Evolutionary conservation across 2,329 filamentous ascomycete species (phyloP).

Genomic region (Nemania diffusa): DNA sequence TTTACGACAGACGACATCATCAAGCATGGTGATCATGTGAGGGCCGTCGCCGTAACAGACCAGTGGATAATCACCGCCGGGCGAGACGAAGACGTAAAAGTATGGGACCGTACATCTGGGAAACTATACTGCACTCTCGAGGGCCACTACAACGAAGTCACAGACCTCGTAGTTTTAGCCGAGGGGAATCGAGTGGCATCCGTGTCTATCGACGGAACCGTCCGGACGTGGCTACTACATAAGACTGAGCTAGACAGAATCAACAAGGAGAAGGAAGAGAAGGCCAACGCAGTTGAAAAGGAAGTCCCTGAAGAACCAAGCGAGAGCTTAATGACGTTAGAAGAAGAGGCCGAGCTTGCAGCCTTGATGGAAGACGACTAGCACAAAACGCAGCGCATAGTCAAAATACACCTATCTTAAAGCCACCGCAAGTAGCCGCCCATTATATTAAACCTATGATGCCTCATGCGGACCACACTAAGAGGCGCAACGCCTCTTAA

Average conservation of each 20-base stretch:
- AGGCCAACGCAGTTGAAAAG: slow-evolving; percentile 61
- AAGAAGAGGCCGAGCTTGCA: slow-evolving; percentile 92
- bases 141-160: slow-evolving; percentile 95
- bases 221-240: slow-evolving; percentile 83
- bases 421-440: background rate
- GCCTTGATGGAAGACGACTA: slow-evolving; percentile 81
- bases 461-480: background rate
- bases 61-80: slow-evolving; percentile 88
- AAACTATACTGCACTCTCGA: slow-evolving; percentile 77
- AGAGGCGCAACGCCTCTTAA: background rate
- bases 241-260: slow-evolving; percentile 65
- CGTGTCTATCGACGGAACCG: slow-evolving; percentile 88
- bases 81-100: slow-evolving; percentile 87
- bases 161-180: slow-evolving; percentile 74
- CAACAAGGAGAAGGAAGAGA: slow-evolving; percentile 61
- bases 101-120: slow-evolving; percentile 83
- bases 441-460: background rate
- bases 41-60: slow-evolving; percentile 79
- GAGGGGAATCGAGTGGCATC: slow-evolving; percentile 71
- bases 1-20: slow-evolving; percentile 80
- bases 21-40: slow-evolving; percentile 88
- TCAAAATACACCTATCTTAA: slow-evolving; percentile 7
- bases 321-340: slow-evolving; percentile 75
- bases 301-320: slow-evolving; percentile 57
- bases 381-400: background rate